A percentile compares a stretch with the other conserved stretches of the same genome.
These are phyloP conservation scores for Piper betle DNA, from an alignment of 164 flowering plant species.

Conservation along the genomic window DNA sequence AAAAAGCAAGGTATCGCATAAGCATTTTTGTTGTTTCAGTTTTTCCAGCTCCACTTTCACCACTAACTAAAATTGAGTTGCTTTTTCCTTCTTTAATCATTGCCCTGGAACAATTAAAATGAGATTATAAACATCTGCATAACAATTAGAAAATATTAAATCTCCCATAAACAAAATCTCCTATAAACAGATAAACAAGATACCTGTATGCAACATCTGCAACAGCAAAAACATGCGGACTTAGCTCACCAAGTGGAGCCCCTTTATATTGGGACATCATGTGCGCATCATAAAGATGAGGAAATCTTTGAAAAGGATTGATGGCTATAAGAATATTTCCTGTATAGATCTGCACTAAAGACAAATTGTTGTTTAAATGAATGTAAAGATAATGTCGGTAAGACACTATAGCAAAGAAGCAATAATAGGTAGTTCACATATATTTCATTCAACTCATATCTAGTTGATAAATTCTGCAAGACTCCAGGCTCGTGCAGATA, in stretches of 20 bases:
- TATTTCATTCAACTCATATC: slow-evolving; percentile 67
- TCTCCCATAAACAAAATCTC: background rate
- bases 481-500: slow-evolving; percentile 89
- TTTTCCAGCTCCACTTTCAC: slow-evolving; percentile 93
- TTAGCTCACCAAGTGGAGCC: slow-evolving; percentile 44
- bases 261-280: slow-evolving; percentile 71
- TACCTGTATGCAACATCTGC: slow-evolving; percentile 80
- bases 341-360: slow-evolving; percentile 57
- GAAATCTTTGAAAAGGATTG: slow-evolving; percentile 68
- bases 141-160: background rate
- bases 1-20: slow-evolving; percentile 76
- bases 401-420: background rate
- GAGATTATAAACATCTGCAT: slow-evolving; percentile 3
- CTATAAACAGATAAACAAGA: slow-evolving; percentile 1
- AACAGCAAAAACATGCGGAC: slow-evolving; percentile 86
- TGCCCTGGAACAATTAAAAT: slow-evolving; percentile 30
- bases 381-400: background rate
- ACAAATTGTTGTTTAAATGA: background rate
- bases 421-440: slow-evolving; percentile 35
- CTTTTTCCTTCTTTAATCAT: slow-evolving; percentile 71
- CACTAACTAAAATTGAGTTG: slow-evolving; percentile 71
- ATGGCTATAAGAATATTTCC: slow-evolving; percentile 81
- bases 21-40: slow-evolving; percentile 93
- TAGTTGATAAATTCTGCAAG: slow-evolving; percentile 58
- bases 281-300: slow-evolving; percentile 44